Base-by-base conservation (phyloP, 495 filamentous ascomycete species). In the Sordaria brevicollis region DNA sequence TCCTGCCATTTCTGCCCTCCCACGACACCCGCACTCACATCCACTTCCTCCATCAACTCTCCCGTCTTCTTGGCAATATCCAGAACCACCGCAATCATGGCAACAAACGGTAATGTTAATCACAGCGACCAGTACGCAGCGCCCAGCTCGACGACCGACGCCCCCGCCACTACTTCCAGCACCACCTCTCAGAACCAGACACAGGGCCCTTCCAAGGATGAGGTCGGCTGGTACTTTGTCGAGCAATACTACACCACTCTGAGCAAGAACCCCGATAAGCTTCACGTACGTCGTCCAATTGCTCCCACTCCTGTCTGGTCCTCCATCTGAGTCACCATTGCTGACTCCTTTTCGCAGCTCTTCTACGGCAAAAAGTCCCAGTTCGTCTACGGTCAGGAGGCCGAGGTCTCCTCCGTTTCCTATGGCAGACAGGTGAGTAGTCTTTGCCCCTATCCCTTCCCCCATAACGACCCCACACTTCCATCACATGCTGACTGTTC, bases 231-330 rank as follows among this genome's bases (percentile, higher is more conserved):
- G 95, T 97, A 93, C 80, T 99, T 99, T 73, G 95, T 98, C 37
- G 96, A 99, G 86, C 93, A 97, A 78, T 98, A 96, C 85, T 99
- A 99, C 80, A 98, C 93, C 71, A 99, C 92, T 72, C 85, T 99
- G 75, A 97, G 93, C 88, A 92, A 93, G 78, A 91, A 84, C 71
- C 95, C 96, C 17, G 94, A 97, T 74, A 96, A 94, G 81, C 88
- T 99, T 71, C 93, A 93, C 76, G 91, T 93, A 81, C 83, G 90
- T 86, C 83, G 90, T 86, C 69, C 71, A 65, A 67, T 37, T 25
- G 43, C 25, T 17, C 62, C 35, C 62, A 19, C 57, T 21, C 34
- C 21, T 33, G 6, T 11, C 3, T 68, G 36, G 31, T 35, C 7
- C 35, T 17, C 19, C 41, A 67, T 15, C 43, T 73, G 57, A 69